A percentile compares a stretch with the other conserved stretches of the same genome.
Conservation (phyloP, 257 asterid species). For the Gardenia jasminoides region DNA sequence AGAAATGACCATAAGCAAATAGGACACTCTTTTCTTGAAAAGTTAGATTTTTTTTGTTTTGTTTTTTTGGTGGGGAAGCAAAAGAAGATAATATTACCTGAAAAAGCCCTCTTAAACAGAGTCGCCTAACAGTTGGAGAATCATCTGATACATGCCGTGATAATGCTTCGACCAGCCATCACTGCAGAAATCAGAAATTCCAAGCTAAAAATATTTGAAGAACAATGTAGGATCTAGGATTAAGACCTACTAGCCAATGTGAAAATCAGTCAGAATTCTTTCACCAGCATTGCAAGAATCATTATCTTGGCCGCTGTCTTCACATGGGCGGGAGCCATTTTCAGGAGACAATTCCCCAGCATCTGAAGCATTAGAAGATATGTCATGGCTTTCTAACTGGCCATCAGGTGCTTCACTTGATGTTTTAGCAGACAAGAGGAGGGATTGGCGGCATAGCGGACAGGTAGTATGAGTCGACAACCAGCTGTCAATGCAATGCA, state of each 20-base stretch:
- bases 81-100: constrained; percentile 51
- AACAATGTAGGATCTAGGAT: constrained; percentile 13
- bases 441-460: constrained; percentile 84
- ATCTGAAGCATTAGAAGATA: constrained; percentile 15
- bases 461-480: constrained; percentile 69
- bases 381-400: constrained; percentile 14
- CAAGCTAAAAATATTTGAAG: constrained; percentile 26
- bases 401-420: constrained; percentile 19
- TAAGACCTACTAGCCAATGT: background rate
- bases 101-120: constrained; percentile 94
- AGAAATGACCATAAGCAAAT: too few relatives aligned
- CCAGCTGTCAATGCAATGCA: constrained; percentile 83
- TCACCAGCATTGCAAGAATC: constrained; percentile 17
- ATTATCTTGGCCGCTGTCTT: constrained; percentile 32
- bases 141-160: constrained; percentile 92
- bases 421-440: constrained; percentile 41
- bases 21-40: too few relatives aligned
- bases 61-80: too few relatives aligned
- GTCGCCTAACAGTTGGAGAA: constrained; percentile 92
- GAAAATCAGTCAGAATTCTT: background rate
- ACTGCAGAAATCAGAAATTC: constrained; percentile 55
- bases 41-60: too few relatives aligned
- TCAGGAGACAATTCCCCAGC: constrained; percentile 19
- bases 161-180: constrained; percentile 87
- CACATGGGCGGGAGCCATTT: constrained; percentile 1